Percentiles rank a stretch among this genome's conserved stretches.
Evolutionary conservation across 106 monocot species (phyloP).

Genomic region (Acorus gramineus): DNA sequence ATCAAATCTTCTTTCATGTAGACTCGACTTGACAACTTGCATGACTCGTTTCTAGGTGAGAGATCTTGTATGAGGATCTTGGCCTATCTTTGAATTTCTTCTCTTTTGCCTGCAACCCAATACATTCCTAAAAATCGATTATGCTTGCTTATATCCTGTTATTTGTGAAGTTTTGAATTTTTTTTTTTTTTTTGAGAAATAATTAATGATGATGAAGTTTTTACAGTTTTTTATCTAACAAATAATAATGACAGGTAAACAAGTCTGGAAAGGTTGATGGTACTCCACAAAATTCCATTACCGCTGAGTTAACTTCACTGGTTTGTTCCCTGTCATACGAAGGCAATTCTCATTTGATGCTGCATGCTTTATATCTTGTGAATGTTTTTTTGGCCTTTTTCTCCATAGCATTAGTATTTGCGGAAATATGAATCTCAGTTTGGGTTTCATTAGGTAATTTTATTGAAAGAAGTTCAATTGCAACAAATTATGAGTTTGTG

Average conservation of each 20-base stretch:
- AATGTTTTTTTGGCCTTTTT: constrained; percentile 1
- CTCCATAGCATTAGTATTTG: not conserved
- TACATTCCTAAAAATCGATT: too few species aligned
- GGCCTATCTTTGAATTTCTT: too few species aligned
- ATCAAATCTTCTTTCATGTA: too few species aligned
- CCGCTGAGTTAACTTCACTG: constrained; percentile 54
- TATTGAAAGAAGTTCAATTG: constrained; percentile 63
- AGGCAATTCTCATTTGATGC: constrained; percentile 15
- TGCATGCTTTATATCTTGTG: not conserved
- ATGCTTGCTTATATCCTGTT: too few species aligned
- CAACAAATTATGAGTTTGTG: constrained; percentile 52
- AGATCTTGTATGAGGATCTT: too few species aligned
- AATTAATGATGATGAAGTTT: too few species aligned
- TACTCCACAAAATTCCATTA: constrained; percentile 57
- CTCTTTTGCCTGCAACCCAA: too few species aligned
- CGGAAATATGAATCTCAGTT: constrained; percentile 1
- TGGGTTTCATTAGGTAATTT: constrained; percentile 36
- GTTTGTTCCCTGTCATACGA: constrained; percentile 50
- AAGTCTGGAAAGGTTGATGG: constrained; percentile 63
- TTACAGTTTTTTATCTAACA: too few species aligned
- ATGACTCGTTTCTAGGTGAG: too few species aligned
- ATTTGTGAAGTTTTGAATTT: too few species aligned
- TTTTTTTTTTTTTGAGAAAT: too few species aligned
- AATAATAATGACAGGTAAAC: constrained; percentile 36
- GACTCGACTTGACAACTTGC: too few species aligned